phyloP scores from a whole-genome alignment of 2,329 filamentous ascomycete species.

The Trichoderma sp. region DNA sequence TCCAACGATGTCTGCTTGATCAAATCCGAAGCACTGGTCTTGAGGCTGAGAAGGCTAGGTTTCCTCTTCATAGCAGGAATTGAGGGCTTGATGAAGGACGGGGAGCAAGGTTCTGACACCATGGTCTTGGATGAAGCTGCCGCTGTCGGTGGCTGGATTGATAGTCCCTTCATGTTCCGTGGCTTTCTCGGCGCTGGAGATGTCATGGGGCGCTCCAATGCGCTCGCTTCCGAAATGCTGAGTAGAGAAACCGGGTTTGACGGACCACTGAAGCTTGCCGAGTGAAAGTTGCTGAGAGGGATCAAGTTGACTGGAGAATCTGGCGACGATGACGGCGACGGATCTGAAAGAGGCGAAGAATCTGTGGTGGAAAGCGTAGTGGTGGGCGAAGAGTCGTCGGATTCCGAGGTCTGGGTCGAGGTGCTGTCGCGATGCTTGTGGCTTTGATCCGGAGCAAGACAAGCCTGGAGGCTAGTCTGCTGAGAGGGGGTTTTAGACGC shows the following conservation, averaged over 20 bases:
- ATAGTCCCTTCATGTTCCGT: slow-evolving; percentile 82
- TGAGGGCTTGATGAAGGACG: slow-evolving; percentile 75
- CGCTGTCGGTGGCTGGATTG: slow-evolving; percentile 61
- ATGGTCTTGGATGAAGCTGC: slow-evolving; percentile 47
- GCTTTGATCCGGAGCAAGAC: slow-evolving; percentile 45
- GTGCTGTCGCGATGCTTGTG: slow-evolving; percentile 74
- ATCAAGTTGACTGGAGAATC: slow-evolving; percentile 79
- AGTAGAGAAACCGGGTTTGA: slow-evolving; percentile 40
- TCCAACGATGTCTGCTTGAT: slow-evolving; percentile 48
- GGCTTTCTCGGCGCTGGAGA: slow-evolving; percentile 67
- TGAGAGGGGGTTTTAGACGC: slow-evolving; percentile 39
- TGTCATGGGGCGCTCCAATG: slow-evolving; percentile 58
- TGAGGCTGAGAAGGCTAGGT: slow-evolving; percentile 74
- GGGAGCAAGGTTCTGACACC: slow-evolving; percentile 65
- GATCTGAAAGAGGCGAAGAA: slow-evolving; percentile 83
- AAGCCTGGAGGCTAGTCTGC: slow-evolving; percentile 37
- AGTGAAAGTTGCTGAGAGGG: slow-evolving; percentile 65
- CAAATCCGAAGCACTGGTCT: slow-evolving; percentile 63
- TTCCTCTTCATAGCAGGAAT: slow-evolving; percentile 70
- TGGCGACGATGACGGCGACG: slow-evolving; percentile 86
- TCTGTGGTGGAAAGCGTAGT: slow-evolving; percentile 91
- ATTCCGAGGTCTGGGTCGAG: slow-evolving; percentile 76
- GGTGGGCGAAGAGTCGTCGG: slow-evolving; percentile 90
- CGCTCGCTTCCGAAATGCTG: slow-evolving; percentile 40
- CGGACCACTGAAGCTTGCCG: slow-evolving; percentile 53